Percentiles rank a stretch among this genome's conserved stretches.
Evolutionary conservation across 139 green algal species (phyloP).

Genomic region (Nannochloris sp.): DNA sequence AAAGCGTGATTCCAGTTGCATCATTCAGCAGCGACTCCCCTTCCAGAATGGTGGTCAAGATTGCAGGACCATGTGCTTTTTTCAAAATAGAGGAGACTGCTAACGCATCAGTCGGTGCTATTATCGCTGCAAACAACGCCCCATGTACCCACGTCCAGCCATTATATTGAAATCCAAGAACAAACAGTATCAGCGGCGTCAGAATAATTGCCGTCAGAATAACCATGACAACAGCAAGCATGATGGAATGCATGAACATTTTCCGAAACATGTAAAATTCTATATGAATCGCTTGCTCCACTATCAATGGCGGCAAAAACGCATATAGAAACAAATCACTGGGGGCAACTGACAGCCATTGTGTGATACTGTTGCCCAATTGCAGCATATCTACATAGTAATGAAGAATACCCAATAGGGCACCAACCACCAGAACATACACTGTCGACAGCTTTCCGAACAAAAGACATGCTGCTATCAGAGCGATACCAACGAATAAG

Average conservation of each 20-base stretch:
- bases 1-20: constrained; percentile 67
- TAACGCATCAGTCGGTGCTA: constrained; percentile 71
- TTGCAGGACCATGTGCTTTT: constrained; percentile 49
- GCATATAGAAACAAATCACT: constrained; percentile 76
- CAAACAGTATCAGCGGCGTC: constrained; percentile 71
- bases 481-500: constrained; percentile 31
- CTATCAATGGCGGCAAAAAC: constrained; percentile 66
- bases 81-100: constrained; percentile 56
- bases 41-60: constrained; percentile 63
- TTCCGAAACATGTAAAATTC: constrained; percentile 79
- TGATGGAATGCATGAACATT: constrained; percentile 42
- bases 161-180: constrained; percentile 37
- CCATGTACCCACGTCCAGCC: constrained; percentile 63
- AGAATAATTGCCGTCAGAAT: constrained; percentile 41
- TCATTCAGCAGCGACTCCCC: constrained; percentile 82
- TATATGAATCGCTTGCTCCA: constrained; percentile 49
- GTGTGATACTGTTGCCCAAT: constrained; percentile 58
- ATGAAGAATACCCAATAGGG: constrained; percentile 38
- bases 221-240: constrained; percentile 64
- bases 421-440: constrained; percentile 38
- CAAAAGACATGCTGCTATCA: constrained; percentile 24
- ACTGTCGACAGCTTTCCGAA: constrained; percentile 39
- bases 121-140: constrained; percentile 60
- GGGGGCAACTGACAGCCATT: constrained; percentile 54
- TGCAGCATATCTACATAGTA: constrained; percentile 48